These are phyloP conservation scores for Alternaria viburni DNA, from an alignment of 2,329 filamentous ascomycete genomes.

Conservation along the genomic window DNA sequence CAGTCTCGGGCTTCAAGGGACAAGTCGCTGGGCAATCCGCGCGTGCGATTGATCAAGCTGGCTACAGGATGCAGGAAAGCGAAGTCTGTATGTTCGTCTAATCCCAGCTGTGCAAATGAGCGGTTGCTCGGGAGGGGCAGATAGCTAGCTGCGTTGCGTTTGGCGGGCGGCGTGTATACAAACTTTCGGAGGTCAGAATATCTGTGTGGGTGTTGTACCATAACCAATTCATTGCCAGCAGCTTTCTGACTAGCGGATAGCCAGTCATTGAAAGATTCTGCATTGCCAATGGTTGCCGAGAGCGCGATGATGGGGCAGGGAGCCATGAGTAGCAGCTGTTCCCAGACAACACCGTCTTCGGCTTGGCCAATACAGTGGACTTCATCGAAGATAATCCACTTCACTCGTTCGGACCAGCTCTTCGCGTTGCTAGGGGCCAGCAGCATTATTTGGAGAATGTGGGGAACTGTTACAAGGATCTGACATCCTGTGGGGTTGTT, in stretches of 20 bases:
- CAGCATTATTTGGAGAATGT: slow-evolving; percentile 81
- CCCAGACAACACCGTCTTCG: slow-evolving; percentile 79
- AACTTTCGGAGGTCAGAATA: slow-evolving; percentile 84
- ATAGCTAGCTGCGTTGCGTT: slow-evolving; percentile 51
- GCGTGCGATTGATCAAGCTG: slow-evolving; percentile 65
- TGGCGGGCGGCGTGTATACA: slow-evolving; percentile 61
- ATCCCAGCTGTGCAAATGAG: slow-evolving; percentile 51
- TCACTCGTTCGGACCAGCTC: slow-evolving; percentile 72
- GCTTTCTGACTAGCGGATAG: slow-evolving; percentile 67
- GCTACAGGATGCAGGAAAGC: slow-evolving; percentile 70
- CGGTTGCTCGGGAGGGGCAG: slow-evolving; percentile 54
- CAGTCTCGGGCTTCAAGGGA: slow-evolving; percentile 75
- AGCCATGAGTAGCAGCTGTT: slow-evolving; percentile 75
- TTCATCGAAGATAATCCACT: slow-evolving; percentile 82
- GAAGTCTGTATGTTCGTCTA: slow-evolving; percentile 60
- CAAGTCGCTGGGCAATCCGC: slow-evolving; percentile 71
- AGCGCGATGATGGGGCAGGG: slow-evolving; percentile 81
- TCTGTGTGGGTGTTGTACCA: slow-evolving; percentile 71
- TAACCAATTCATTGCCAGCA: slow-evolving; percentile 68
- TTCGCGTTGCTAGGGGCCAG: slow-evolving; percentile 68
- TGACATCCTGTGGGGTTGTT: slow-evolving; percentile 77
- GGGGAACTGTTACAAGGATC: slow-evolving; percentile 77
- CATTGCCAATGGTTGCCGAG: slow-evolving; percentile 81
- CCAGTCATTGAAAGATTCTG: slow-evolving; percentile 72
- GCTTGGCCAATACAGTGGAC: slow-evolving; percentile 80